Base-by-base conservation (phyloP, 257 asterid species). In the Datura wrightii region DNA sequence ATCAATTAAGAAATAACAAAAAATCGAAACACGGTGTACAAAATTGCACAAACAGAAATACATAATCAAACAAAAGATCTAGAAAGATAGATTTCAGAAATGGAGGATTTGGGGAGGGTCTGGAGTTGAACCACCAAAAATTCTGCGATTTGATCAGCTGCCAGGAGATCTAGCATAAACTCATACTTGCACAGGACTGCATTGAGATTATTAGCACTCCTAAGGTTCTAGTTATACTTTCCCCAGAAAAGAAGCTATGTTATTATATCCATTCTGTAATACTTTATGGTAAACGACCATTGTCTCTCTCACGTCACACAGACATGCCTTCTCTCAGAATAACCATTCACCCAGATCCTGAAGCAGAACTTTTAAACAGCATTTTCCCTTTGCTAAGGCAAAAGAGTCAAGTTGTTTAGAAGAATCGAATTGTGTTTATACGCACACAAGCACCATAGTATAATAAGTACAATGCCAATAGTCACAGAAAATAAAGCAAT, bases 151-250 rank as follows among this genome's bases (percentile, higher is more conserved):
- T 1, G 3, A 72, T 46, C 39, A 72, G 80, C 58, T 24, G n/a
- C 58, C 11, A 72, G 58, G 41, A 44, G 56, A 72, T 44, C 80
- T 48, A 19, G 58, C 11, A 72, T 44, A 10, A 72, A 46, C 58
- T 46, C 80, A 44, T 46, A 46, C 56, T 46, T 72, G 80, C n/a
- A 72, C 16, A 72, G n/a, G 19, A 44, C 11, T 46, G 58, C 80
- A 72, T 48, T 72, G 5, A 72, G 58, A 72, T 11, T 44, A 44
- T 72, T 72, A 72, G 80, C 55, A 69, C 78, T 16, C 7, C 52
- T 69, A 69, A 3, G 39, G 18, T 72, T 72, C 80, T n/a, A 46
- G 60, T 74, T 48, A 6, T 11, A 74, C 19, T 13, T 11, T 14
- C 7, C 42, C 8, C 6, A 10, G 18, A 24, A 24, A 48, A 48